Evolutionary conservation across 345 rosid species (phyloP).

Genomic region (Clarkia xantiana): DNA sequence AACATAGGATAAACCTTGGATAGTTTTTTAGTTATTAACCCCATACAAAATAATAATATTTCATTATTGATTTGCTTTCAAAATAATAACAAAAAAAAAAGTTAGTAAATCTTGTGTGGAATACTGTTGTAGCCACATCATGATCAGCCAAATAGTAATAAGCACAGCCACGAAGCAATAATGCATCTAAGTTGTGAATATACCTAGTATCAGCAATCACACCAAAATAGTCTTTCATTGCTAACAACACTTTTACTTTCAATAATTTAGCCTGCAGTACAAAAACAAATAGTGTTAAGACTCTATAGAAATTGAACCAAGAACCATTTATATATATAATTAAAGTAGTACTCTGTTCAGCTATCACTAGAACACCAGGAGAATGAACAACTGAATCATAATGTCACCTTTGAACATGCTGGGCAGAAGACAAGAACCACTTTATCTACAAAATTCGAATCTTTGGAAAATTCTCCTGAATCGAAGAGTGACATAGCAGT

Average conservation of each 20-base stretch:
- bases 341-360: neutral
- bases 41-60: too few relatives aligned
- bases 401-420: slow-evolving; percentile 65
- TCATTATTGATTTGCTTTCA: neutral
- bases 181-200: slow-evolving; percentile 70
- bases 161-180: slow-evolving; percentile 93
- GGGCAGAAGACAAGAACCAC: slow-evolving; percentile 94
- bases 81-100: too few relatives aligned
- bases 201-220: slow-evolving; percentile 71
- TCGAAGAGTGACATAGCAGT: slow-evolving; percentile 49
- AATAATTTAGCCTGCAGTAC: slow-evolving; percentile 67
- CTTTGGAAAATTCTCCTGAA: slow-evolving; percentile 54
- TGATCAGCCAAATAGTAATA: slow-evolving; percentile 97
- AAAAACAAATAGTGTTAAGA: neutral
- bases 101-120: neutral
- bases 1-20: too few relatives aligned
- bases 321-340: too few relatives aligned
- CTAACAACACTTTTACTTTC: slow-evolving; percentile 56
- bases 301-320: neutral
- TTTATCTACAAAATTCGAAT: slow-evolving; percentile 71
- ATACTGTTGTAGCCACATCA: slow-evolving; percentile 86
- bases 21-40: too few relatives aligned
- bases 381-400: neutral
- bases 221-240: slow-evolving; percentile 63
- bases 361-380: too few relatives aligned